phyloP scores from a whole-genome alignment of 2,329 filamentous ascomycete species.

The Pyricularia grisea region DNA sequence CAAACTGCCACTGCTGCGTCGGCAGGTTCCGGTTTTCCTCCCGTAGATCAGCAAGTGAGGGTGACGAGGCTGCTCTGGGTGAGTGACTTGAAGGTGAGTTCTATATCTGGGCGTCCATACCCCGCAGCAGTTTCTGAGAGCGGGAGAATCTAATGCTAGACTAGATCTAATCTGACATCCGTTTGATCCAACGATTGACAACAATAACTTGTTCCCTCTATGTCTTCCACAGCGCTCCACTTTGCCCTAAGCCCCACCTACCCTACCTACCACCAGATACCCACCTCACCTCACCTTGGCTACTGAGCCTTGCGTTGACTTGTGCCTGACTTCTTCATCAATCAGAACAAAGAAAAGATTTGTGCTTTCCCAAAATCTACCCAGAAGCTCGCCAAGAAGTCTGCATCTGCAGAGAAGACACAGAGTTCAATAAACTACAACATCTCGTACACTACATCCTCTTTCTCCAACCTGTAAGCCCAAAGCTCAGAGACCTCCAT shows the following conservation, averaged over 20 bases:
- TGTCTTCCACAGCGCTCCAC: background rate
- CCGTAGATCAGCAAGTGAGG: background rate
- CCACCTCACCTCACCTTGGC: too few species aligned
- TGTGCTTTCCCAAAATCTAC: too few species aligned
- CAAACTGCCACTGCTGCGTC: background rate
- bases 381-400: too few species aligned
- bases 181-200: background rate
- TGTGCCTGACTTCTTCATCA: background rate
- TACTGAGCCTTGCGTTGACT: background rate
- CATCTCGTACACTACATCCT: background rate
- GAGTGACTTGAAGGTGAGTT: background rate
- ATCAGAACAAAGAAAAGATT: background rate
- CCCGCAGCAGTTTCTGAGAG: background rate
- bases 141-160: background rate
- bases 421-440: background rate
- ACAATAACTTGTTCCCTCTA: background rate
- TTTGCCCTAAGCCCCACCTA: background rate
- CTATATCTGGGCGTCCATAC: background rate
- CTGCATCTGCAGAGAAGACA: too few species aligned
- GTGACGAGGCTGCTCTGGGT: background rate
- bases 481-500: background rate
- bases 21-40: background rate
- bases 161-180: background rate
- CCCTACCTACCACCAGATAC: too few species aligned
- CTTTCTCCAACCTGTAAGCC: background rate